Conservation (phyloP, 2,329 filamentous ascomycete species). For the Orbilia blumenaviensis region DNA sequence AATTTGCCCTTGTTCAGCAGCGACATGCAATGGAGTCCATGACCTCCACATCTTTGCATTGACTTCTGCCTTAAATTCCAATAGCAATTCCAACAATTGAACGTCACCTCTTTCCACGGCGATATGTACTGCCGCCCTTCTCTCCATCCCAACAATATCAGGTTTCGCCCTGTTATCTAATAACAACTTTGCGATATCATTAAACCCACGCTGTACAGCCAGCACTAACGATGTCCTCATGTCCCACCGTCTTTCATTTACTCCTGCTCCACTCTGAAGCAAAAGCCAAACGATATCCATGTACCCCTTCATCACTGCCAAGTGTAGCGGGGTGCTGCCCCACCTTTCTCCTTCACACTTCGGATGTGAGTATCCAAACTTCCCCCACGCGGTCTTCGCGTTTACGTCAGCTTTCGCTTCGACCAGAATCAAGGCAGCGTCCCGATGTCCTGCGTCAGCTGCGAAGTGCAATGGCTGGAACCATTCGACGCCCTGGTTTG, state of each 20-base stretch:
- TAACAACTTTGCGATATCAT: conserved; percentile 22
- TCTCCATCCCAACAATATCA: conserved; percentile 38
- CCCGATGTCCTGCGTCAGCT: conserved; percentile 3
- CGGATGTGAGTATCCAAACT: conserved; percentile 47
- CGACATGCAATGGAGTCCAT: conserved; percentile 44
- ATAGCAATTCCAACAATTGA: conserved; percentile 31
- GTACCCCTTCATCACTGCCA: conserved; percentile 26
- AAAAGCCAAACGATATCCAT: conserved; percentile 16
- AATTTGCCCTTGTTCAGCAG: conserved; percentile 30
- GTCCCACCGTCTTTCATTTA: conserved; percentile 45
- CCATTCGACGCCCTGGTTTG: conserved; percentile 34
- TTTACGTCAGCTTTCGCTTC: conserved; percentile 30
- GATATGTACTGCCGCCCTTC: conserved; percentile 25
- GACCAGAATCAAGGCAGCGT: conserved; percentile 1
- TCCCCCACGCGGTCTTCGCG: conserved; percentile 29
- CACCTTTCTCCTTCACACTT: conserved; percentile 40
- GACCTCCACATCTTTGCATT: conserved; percentile 52
- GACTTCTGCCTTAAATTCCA: conserved; percentile 38
- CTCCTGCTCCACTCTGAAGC: conserved; percentile 9
- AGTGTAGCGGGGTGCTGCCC: conserved; percentile 34
- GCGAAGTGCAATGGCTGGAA: conserved; percentile 40
- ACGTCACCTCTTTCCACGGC: conserved; percentile 36
- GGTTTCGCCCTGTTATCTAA: conserved; percentile 36
- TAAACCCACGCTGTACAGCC: conserved; percentile 15
- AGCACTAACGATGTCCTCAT: conserved; percentile 36